These are phyloP conservation scores for Chamaenerion angustifolium DNA, from an alignment of 345 rosid genomes.

Conservation along the genomic window DNA sequence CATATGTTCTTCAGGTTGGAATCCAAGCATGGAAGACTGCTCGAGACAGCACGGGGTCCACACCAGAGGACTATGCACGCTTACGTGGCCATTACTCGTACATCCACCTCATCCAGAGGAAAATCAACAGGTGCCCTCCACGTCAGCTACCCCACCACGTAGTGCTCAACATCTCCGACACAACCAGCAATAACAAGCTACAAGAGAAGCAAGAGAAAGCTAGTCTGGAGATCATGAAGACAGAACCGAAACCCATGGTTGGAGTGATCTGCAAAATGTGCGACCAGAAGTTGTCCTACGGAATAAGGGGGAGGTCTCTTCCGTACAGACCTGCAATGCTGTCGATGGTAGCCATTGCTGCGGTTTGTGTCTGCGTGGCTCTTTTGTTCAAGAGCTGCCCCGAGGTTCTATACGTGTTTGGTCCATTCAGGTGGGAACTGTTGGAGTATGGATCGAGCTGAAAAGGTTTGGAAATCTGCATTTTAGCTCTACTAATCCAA, in stretches of 20 bases:
- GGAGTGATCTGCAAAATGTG: slow-evolving; percentile 52
- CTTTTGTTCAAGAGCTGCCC: slow-evolving; percentile 93
- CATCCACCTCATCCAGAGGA: slow-evolving; percentile 84
- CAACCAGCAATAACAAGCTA: slow-evolving; percentile 22
- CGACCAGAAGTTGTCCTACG: slow-evolving; percentile 40
- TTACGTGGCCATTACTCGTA: slow-evolving; percentile 92
- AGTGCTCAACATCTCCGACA: slow-evolving; percentile 15
- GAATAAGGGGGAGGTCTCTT: slow-evolving; percentile 37
- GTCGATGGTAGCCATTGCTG: slow-evolving; percentile 93
- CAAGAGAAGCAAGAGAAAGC: slow-evolving; percentile 25
- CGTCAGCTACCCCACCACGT: slow-evolving; percentile 61
- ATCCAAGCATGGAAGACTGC: slow-evolving; percentile 82
- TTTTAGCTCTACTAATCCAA: no score
- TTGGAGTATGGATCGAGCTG: slow-evolving; percentile 66
- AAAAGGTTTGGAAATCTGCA: no score
- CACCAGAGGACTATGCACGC: slow-evolving; percentile 96
- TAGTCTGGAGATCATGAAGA: slow-evolving; percentile 31
- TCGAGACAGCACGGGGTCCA: slow-evolving; percentile 74
- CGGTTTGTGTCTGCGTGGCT: slow-evolving; percentile 94
- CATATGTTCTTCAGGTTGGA: slow-evolving; percentile 45
- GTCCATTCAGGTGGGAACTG: slow-evolving; percentile 97
- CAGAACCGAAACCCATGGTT: no score
- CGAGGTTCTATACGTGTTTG: slow-evolving; percentile 76
- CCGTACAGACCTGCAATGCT: slow-evolving; percentile 91
- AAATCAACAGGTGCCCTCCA: slow-evolving; percentile 35